A percentile compares a stretch with the other conserved stretches of the same genome.
Conservation (phyloP, 2,329 filamentous ascomycete species). For the Conoideocrella luteorostrata region DNA sequence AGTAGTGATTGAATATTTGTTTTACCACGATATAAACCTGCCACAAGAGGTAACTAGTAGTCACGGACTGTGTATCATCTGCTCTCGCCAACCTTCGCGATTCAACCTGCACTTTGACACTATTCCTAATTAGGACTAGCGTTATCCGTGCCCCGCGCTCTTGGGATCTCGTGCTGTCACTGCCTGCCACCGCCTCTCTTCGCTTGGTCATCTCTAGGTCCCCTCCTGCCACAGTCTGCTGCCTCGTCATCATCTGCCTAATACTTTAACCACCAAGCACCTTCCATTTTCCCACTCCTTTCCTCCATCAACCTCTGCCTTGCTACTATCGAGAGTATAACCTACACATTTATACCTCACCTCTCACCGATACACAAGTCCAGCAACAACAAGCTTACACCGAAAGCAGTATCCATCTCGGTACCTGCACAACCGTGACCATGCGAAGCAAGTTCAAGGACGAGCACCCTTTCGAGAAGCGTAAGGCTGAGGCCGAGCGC, state of each 20-base stretch:
- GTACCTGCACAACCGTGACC: constrained; percentile 31
- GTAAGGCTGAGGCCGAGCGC: constrained; percentile 98
- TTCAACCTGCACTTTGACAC: too few relatives aligned
- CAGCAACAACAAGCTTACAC: constrained; percentile 4
- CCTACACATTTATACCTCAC: neutral
- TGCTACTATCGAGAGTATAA: neutral
- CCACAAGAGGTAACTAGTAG: too few relatives aligned
- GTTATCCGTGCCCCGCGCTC: constrained; percentile 1
- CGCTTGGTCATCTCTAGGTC: constrained; percentile 8
- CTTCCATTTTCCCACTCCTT: constrained; percentile 10
- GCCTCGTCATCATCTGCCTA: constrained; percentile 21
- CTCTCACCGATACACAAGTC: neutral
- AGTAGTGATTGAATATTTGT: too few relatives aligned
- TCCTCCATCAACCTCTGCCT: neutral
- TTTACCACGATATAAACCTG: too few relatives aligned
- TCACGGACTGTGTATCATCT: too few relatives aligned
- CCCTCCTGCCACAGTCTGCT: constrained; percentile 12
- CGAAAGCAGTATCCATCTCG: neutral
- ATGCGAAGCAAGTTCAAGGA: constrained; percentile 99
- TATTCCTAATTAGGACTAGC: constrained; percentile 2
- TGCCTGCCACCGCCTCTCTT: constrained; percentile 12
- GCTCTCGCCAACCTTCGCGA: too few relatives aligned
- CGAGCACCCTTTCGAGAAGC: constrained; percentile 99
- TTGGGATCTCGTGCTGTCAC: constrained; percentile 11
- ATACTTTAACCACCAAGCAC: constrained; percentile 7